Conservation (phyloP, 306 rosid genomes). For the Inga leiocalycina region DNA sequence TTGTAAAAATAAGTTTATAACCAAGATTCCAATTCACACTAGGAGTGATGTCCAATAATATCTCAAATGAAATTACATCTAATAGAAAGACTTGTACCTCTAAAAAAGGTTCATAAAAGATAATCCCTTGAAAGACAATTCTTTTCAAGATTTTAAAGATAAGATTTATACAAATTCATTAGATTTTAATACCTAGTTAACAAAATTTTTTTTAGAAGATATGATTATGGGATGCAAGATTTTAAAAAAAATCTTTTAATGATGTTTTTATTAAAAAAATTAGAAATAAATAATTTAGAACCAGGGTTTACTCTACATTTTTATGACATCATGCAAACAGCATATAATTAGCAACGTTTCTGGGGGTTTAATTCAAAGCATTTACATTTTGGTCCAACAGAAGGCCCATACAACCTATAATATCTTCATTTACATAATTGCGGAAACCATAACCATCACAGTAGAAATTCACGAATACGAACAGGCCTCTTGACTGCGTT, state of each 20-base stretch:
- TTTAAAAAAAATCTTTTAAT: background rate
- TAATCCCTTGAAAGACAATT: background rate
- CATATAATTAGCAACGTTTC: background rate
- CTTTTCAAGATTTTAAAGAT: background rate
- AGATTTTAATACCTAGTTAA: background rate
- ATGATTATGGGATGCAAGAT: background rate
- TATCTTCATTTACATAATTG: conserved; percentile 11
- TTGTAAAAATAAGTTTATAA: too few relatives aligned
- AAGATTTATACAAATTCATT: background rate
- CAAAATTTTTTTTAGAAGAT: background rate
- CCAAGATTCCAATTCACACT: too few relatives aligned
- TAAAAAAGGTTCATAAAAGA: background rate
- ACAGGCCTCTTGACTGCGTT: conserved; percentile 93
- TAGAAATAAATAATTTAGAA: background rate
- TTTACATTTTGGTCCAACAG: background rate
- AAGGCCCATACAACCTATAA: background rate
- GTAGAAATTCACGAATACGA: conserved; percentile 81
- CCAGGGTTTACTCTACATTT: background rate
- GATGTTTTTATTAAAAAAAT: background rate
- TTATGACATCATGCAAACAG: background rate
- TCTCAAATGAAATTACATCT: too few relatives aligned
- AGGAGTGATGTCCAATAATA: too few relatives aligned
- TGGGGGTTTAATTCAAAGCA: background rate
- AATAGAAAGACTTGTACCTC: too few relatives aligned
- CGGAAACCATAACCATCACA: conserved; percentile 25